A percentile compares a stretch with the other conserved stretches of the same genome.
phyloP scores from a whole-genome alignment of 306 rosid species.

The Carpinus fangiana region DNA sequence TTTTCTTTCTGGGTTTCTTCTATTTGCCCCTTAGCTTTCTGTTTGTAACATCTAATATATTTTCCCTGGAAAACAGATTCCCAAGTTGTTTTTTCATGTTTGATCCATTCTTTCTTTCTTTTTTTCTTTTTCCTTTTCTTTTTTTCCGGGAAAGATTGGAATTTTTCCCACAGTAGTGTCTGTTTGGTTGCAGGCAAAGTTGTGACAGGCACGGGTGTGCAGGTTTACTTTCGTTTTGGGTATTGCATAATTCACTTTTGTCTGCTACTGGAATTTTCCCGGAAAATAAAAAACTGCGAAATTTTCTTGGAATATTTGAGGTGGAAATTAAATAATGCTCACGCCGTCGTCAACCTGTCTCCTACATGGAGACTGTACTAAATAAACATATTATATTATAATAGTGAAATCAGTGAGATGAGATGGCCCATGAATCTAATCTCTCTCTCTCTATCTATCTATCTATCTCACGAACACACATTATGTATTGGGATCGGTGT shows the following conservation, averaged over 20 bases:
- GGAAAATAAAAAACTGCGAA: slow-evolving; percentile 6
- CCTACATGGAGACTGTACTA: slow-evolving; percentile 54
- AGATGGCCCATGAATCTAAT: slow-evolving; percentile 23
- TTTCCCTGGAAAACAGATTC: neutral
- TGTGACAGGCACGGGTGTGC: slow-evolving; percentile 48
- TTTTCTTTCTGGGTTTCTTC: slow-evolving; percentile 19
- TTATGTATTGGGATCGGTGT: slow-evolving; percentile 16
- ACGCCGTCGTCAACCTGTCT: slow-evolving; percentile 54
- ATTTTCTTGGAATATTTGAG: neutral
- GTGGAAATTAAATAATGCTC: slow-evolving; percentile 4
- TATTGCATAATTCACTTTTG: slow-evolving; percentile 47
- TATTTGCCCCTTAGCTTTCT: slow-evolving; percentile 4
- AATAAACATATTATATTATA: slow-evolving; percentile 11
- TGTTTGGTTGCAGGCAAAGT: slow-evolving; percentile 44
- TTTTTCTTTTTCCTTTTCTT: slow-evolving; percentile 7
- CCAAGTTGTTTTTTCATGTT: neutral
- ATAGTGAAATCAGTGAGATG: slow-evolving; percentile 38
- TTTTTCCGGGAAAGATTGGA: slow-evolving; percentile 38
- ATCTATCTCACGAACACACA: neutral
- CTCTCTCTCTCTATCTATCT: neutral
- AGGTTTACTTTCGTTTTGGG: slow-evolving; percentile 29
- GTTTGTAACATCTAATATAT: slow-evolving; percentile 8
- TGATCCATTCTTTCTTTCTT: neutral
- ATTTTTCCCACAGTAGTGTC: slow-evolving; percentile 51
- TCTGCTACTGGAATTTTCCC: slow-evolving; percentile 49